A percentile compares a stretch with the other conserved stretches of the same genome.
Evolutionary conservation across 2,329 filamentous ascomycete species (phyloP).

Genomic region (Ascochyta rabiei): DNA sequence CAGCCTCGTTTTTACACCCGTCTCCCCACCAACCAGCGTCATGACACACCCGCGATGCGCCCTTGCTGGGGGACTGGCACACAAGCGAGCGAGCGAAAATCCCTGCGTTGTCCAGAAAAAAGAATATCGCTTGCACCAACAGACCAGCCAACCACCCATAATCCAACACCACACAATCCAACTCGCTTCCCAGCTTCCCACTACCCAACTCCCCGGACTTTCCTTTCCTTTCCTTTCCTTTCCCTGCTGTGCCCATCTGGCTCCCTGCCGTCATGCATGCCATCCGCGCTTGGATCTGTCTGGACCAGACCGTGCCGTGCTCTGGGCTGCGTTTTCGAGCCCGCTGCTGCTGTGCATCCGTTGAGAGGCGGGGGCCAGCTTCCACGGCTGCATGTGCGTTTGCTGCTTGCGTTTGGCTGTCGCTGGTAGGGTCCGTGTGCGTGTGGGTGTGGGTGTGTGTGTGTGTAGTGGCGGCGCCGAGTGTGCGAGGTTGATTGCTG

Average conservation of each 20-base stretch:
- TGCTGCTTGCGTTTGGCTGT: no score
- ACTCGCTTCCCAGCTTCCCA: not conserved
- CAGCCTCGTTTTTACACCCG: slow-evolving; percentile 1
- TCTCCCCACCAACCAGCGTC: slow-evolving; percentile 1
- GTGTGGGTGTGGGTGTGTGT: no score
- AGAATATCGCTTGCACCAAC: no score
- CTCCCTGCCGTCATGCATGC: slow-evolving; percentile 13
- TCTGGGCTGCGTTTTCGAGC: no score
- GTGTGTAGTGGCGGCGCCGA: slow-evolving; percentile 3
- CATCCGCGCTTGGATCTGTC: slow-evolving; percentile 5
- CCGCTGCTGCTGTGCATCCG: slow-evolving; percentile 16
- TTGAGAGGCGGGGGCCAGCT: slow-evolving; percentile 21
- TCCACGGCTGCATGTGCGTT: no score
- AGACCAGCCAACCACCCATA: no score
- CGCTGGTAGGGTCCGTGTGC: no score
- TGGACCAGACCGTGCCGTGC: slow-evolving; percentile 12
- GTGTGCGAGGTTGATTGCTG: slow-evolving; percentile 8
- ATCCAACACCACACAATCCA: slow-evolving; percentile 4
- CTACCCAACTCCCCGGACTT: no score
- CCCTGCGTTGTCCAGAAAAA: not conserved
- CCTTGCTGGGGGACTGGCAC: slow-evolving; percentile 10
- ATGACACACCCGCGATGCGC: not conserved
- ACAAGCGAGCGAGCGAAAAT: no score
- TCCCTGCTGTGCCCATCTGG: not conserved
- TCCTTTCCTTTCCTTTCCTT: no score